Evolutionary conservation across 2,329 filamentous ascomycete species (phyloP), one percentile per base, ranked within the genome.

Genomic region (Diaporthe citrichinensis): DNA sequence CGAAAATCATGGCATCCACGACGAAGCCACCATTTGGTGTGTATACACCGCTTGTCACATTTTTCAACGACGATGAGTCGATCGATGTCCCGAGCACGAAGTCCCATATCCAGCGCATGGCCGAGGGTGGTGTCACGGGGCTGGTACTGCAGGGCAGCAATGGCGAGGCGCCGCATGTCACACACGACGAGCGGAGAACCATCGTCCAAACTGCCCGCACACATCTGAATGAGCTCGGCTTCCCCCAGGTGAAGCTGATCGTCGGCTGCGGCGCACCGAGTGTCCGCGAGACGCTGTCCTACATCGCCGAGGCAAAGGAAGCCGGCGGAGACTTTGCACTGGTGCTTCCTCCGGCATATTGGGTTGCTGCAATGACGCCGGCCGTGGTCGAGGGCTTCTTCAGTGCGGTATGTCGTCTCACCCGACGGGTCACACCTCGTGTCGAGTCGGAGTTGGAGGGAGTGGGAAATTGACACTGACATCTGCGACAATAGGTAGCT

Each of bases 21-120:
- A 28, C 36, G 1, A 62, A 62, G 59, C 68, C 68, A 9, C 51
- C 68, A 10, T 28, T 34, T 44, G 68, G 68, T 20, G 51, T 72
- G 5, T 71, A 58, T 23, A 55, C 68, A 15, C 68, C 68, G 0
- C 44, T 71, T 12, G 68, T 71, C 28, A 39, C 68, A 28, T 71
- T 71, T 23, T 71, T 71, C 68, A 28, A 71, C 36, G 68, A 71
- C n/a, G 68, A 71, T 20, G 68, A 71, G 53, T 53, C 49, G 12
- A 28, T 71, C 46, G 68, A 71, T 1, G 20, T 71, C 23, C 25
- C 58, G 25, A 55, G 44, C 36, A 49, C 51, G 23, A 58, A 71
- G 51, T n/a, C 68, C 20, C 68, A 71, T 31, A 55, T 46, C 51
- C 46, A 51, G 51, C 51, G 51, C 51, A 51, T 71, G 53, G 68